Conservation (phyloP, 352 stramenopile genomes). For the Globisporangium sylvaticum region DNA sequence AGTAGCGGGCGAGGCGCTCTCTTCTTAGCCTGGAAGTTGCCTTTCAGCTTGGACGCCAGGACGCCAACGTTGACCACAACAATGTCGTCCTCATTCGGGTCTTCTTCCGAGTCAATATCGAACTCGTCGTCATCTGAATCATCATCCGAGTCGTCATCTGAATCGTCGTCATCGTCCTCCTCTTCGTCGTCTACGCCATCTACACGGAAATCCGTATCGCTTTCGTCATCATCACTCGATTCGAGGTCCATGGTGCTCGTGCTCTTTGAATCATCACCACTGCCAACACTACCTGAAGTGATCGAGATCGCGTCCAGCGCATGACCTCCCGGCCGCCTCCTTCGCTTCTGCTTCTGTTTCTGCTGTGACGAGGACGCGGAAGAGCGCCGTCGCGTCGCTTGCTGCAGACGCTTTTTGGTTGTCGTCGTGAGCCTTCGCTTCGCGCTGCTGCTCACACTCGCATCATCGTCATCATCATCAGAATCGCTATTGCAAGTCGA, state of each 20-base stretch:
- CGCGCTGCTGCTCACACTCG: slow-evolving; percentile 12
- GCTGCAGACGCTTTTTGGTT: neutral
- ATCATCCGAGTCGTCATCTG: neutral
- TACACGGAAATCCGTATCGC: slow-evolving; percentile 9
- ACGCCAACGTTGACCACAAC: slow-evolving; percentile 6
- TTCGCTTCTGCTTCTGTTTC: slow-evolving; percentile 3
- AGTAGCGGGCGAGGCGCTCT: slow-evolving; percentile 21
- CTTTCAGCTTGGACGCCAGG: slow-evolving; percentile 6
- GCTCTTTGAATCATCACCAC: neutral
- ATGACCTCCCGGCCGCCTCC: neutral
- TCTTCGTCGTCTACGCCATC: slow-evolving; percentile 20
- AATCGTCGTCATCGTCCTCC: slow-evolving; percentile 16
- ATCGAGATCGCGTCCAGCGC: slow-evolving; percentile 12
- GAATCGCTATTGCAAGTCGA: slow-evolving; percentile 23
- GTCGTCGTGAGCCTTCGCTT: slow-evolving; percentile 7
- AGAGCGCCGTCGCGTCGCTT: no score
- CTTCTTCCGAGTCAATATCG: slow-evolving; percentile 11
- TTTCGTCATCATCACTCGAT: slow-evolving; percentile 16
- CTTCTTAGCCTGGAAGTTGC: slow-evolving; percentile 14
- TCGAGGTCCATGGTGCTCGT: slow-evolving; percentile 7
- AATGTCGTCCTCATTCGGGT: slow-evolving; percentile 12
- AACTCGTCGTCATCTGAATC: slow-evolving; percentile 3
- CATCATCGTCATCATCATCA: slow-evolving; percentile 4
- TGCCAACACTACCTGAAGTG: slow-evolving; percentile 1
- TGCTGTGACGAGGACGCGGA: neutral